Conservation (phyloP, 192 early-diverging fungal genomes). For the Umbelopsis sp. region DNA sequence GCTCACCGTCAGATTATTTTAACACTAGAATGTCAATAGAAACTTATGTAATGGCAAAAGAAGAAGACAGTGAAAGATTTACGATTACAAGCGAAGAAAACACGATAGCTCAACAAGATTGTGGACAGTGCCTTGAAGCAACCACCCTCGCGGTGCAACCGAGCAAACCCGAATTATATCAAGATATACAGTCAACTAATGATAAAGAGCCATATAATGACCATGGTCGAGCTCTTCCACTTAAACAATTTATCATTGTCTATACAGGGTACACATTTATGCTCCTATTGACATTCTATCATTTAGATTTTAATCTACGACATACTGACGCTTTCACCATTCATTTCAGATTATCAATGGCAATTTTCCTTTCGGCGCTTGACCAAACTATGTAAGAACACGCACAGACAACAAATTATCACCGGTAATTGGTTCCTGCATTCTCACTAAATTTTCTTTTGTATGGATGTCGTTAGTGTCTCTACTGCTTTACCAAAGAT, state of each 20-base stretch:
- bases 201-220: background rate
- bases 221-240: background rate
- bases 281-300: background rate
- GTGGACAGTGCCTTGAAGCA: background rate
- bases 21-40: background rate
- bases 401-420: background rate
- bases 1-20: too few relatives aligned
- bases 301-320: background rate
- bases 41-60: background rate
- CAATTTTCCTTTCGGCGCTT: background rate
- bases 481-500: conserved; percentile 9
- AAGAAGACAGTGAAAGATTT: background rate
- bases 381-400: conserved; percentile 12
- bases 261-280: background rate
- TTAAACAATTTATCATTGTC: conserved; percentile 11
- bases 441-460: too few relatives aligned
- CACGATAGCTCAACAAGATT: background rate
- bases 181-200: background rate
- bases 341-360: background rate
- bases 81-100: background rate
- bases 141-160: background rate
- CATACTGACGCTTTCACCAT: background rate
- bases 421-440: too few relatives aligned
- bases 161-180: background rate
- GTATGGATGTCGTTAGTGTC: background rate